Base-by-base conservation (phyloP, 306 rosid genomes). In the Casuarina glauca region DNA sequence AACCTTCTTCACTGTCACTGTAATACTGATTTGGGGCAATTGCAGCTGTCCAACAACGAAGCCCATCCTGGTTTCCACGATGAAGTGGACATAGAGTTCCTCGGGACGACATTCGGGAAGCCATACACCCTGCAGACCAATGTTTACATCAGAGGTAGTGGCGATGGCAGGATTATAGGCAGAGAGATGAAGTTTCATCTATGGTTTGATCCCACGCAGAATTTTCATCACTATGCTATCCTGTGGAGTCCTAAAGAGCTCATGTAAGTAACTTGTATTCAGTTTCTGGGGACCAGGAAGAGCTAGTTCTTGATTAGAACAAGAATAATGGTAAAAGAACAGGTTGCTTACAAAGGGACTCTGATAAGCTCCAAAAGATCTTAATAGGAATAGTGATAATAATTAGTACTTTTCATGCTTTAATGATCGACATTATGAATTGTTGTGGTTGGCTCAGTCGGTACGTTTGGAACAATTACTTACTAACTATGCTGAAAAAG, bases 11-110 rank as follows among this genome's bases (percentile, higher is more conserved):
- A 0, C 32, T 26, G 32, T 26, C 32, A 26, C 32, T 26, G 32
- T 26, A 26, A 26, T 26, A 26, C 32, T 26, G 32, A 26, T 26
- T 26, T 26, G 32, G 32, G 32, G 32, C 74, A 58, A 75, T 80
- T 72, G 82, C 93, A 95, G 99, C 97, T 95, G 42, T 95, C 99
- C 16, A 95, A 95, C 82, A 90, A 51, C 78, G 94, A 95, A 86
- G 99, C 96, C 60, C 97, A 95, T 83, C 99, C 97, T 0, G 99
- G 99, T 7, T 87, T 82, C 84, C 99, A 95, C 75, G 99, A 95
- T 75, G 99, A 95, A 80, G 99, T 95, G 51, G 99, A 95, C 86
- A 93, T 95, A 46, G 99, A 95, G 73, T 95, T 95, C 82, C 84
- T 95, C 20, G 99, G 99, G 69, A 95, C 99, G 6, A 95, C 99